Conservation (phyloP, 2,329 filamentous ascomycete genomes). For the Apiospora aurea region DNA sequence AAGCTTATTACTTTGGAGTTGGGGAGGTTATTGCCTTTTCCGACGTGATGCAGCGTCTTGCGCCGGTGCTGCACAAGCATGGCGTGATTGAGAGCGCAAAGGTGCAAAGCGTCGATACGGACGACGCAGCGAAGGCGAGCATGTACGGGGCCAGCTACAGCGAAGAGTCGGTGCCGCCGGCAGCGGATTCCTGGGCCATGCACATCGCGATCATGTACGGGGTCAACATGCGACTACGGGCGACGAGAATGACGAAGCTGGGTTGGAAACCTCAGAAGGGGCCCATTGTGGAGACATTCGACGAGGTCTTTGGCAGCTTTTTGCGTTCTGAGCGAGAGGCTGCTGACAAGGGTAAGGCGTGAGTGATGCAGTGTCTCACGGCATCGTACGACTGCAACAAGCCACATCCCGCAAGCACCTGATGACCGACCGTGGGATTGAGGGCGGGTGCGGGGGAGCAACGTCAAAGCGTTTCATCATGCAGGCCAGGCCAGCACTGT, state of each 20-base stretch:
- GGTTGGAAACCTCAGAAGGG: constrained; percentile 30
- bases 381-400: constrained; percentile 10
- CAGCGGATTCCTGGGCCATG: constrained; percentile 33
- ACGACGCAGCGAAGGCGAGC: constrained; percentile 29
- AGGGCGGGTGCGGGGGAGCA: background rate
- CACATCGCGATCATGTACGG: constrained; percentile 32
- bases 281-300: constrained; percentile 23
- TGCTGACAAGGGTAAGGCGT: constrained; percentile 2
- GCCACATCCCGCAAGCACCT: constrained; percentile 4
- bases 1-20: constrained; percentile 33
- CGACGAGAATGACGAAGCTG: constrained; percentile 29
- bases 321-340: background rate
- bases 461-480: background rate
- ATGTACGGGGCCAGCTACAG: constrained; percentile 30
- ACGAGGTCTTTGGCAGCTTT: constrained; percentile 4
- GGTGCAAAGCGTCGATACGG: constrained; percentile 28
- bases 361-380: constrained; percentile 8
- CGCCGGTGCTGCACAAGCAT: constrained; percentile 27
- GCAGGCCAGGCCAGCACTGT: background rate
- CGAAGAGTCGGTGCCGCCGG: constrained; percentile 30
- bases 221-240: constrained; percentile 31
- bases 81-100: constrained; percentile 29
- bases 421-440: background rate
- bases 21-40: constrained; percentile 28
- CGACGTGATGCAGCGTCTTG: constrained; percentile 28